A percentile compares a stretch with the other conserved stretches of the same genome.
These are phyloP conservation scores for Miamiensis avidus DNA, from an alignment of 169 alveolate genomes.

Conservation along the genomic window DNA sequence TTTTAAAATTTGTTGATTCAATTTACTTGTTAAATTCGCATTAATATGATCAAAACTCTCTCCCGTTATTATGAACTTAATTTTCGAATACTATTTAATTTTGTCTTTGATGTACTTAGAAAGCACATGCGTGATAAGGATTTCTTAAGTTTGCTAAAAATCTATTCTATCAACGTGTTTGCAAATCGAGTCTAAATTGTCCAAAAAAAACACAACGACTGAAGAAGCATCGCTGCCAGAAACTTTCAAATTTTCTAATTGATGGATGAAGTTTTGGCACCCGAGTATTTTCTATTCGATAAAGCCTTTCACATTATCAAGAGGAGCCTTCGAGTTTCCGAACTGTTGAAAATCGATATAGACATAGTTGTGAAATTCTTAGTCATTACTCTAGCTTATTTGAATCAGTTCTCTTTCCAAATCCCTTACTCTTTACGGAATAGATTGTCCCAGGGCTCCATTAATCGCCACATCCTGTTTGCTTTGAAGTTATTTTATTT, in stretches of 20 bases:
- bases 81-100: conserved; percentile 13
- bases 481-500: too few species aligned
- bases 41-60: conserved; percentile 1
- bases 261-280: too few species aligned
- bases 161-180: conserved; percentile 19
- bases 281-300: not conserved
- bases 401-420: too few species aligned
- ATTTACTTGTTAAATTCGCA: not conserved
- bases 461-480: too few species aligned
- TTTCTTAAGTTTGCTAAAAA: conserved; percentile 5
- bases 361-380: too few species aligned
- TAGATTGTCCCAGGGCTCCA: too few species aligned
- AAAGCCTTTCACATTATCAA: not conserved
- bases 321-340: not conserved
- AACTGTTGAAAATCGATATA: not conserved
- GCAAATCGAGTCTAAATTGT: conserved; percentile 10
- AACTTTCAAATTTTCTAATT: not conserved
- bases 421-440: too few species aligned
- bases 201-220: too few species aligned
- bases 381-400: too few species aligned
- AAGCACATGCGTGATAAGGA: not conserved
- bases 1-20: not conserved
- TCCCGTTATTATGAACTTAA: conserved; percentile 1
- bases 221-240: too few species aligned
- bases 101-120: conserved; percentile 15